Evolutionary conservation across 805 yeast genomes (phyloP), one percentile per base, ranked within the genome.

Genomic region (Wickerhamiella qilinensis): DNA sequence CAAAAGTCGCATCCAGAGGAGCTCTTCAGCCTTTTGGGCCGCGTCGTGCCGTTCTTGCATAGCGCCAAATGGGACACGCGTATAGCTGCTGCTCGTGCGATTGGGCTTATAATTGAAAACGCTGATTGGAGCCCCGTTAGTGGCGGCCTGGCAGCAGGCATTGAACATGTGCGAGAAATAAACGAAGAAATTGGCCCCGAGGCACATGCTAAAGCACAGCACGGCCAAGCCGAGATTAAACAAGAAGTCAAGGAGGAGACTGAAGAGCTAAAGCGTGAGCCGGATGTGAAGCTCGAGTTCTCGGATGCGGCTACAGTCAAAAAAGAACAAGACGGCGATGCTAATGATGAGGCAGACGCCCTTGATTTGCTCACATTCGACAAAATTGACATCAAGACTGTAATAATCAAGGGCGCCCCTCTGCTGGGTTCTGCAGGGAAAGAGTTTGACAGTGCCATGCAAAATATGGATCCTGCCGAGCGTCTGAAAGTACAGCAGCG

Each of bases 1-100:
- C 96, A 95, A 20, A 80, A 80, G 56, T 79, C 80, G 32, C 97
- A 91, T 52, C 95, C 97, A 0, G 97, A 88, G 52, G 97, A 91
- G 51, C 73, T 82, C 17, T 66, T 84, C 38, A 78, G 78, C 41
- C 62, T 91, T 31, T 61, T 91, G 25, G 83, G 94, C 14, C 68
- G 97, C 42, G 94, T 91, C 1, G 83, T 85, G 50, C 97, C 99
- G 0, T 91, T 75, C 55, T 65, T 91, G 42, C 71, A 75, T 51
- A 74, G 84, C 20, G 69, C 66, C 41, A 84, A 77, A 59, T 91
- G 99, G 99, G 99, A 91, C 56, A 86, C 98, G 0, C 69, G 99
- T 55, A 77, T 81, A 1, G 76, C 97, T 1, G 91, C 99, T 1
- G 95, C 96, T 1, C 65, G 84, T 39, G 97, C 98, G 0, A 71